Evolutionary conservation across 148 eudicot genomes (phyloP).

Genomic region (Cornus florida): DNA sequence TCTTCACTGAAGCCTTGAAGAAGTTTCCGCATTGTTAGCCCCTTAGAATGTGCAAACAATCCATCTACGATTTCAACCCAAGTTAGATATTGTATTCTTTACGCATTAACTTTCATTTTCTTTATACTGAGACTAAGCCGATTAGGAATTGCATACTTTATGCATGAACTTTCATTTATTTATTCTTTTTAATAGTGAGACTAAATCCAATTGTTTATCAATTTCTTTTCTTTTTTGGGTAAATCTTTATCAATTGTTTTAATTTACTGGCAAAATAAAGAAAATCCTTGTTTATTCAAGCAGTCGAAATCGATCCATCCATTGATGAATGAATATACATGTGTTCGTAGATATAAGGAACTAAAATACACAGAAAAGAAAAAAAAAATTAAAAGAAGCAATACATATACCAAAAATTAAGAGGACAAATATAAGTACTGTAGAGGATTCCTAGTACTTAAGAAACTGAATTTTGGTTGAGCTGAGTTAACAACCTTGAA

Average conservation of each 20-base stretch:
- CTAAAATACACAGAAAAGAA: not conserved
- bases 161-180: no score
- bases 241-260: no score
- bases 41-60: constrained; percentile 49
- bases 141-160: no score
- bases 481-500: not conserved
- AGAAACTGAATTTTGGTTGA: not conserved
- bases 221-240: not conserved
- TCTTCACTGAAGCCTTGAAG: constrained; percentile 40
- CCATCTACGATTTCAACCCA: constrained; percentile 56
- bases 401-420: not conserved
- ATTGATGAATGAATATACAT: not conserved
- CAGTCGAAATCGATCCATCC: not conserved
- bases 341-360: not conserved
- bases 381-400: not conserved
- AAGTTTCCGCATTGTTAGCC: constrained; percentile 53
- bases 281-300: no score
- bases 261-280: not conserved
- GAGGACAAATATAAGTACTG: no score
- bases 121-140: not conserved
- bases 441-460: not conserved
- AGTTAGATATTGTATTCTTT: constrained; percentile 37
- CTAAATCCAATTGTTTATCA: not conserved
- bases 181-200: not conserved
- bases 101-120: constrained; percentile 15